phyloP scores from a whole-genome alignment of 164 flowering plant species.

The Echeveria elegans region DNA sequence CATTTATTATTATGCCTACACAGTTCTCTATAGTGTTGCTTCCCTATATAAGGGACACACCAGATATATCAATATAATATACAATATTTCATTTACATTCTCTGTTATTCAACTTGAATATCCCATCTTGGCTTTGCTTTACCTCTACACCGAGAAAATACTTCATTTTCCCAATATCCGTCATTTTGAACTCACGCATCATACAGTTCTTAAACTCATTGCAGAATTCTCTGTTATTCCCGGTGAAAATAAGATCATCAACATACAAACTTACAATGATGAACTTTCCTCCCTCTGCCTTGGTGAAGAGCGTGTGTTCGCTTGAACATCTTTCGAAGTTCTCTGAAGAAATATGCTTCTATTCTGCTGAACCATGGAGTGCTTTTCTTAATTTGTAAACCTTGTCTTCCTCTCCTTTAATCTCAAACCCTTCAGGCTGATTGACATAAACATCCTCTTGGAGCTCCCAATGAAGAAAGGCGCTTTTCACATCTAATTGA shows the following conservation, averaged over 20 bases:
- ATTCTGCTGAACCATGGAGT: background rate
- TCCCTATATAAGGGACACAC: no score
- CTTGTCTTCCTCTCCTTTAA: background rate
- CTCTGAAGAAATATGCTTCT: background rate
- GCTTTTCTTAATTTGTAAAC: background rate
- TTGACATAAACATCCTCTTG: background rate
- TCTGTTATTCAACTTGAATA: no score
- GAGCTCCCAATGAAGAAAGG: background rate
- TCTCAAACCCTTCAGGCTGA: background rate
- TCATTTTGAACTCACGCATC: background rate
- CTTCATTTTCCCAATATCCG: background rate
- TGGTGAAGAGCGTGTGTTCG: background rate
- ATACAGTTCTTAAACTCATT: background rate
- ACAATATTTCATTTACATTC: no score
- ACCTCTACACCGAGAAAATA: background rate
- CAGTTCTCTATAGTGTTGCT: no score
- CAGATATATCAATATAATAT: no score
- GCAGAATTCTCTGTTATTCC: background rate
- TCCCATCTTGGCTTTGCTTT: no score
- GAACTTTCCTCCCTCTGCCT: background rate
- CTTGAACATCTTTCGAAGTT: background rate
- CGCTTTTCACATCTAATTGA: background rate
- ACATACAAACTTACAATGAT: background rate
- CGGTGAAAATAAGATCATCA: background rate
- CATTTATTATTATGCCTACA: no score